phyloP scores from a whole-genome alignment of 2,329 filamentous ascomycete species.

The Pseudocercospora cruenta region DNA sequence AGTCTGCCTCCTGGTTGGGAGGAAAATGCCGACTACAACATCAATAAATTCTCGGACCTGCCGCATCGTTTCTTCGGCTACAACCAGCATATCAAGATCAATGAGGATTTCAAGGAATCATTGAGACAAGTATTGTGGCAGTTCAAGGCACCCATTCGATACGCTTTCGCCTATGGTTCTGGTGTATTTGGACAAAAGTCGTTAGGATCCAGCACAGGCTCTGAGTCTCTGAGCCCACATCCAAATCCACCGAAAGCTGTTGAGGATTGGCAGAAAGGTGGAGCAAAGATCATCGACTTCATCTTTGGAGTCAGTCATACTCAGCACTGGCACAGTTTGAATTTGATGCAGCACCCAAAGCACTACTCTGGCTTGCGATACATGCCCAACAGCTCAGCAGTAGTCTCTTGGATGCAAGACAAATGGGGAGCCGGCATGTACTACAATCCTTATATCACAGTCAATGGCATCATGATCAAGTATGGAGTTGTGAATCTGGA shows the following conservation, averaged over 20 bases:
- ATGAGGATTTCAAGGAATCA: conserved; percentile 91
- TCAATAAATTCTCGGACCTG: conserved; percentile 74
- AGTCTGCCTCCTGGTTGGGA: conserved; percentile 68
- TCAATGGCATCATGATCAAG: conserved; percentile 95
- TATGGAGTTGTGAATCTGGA: conserved; percentile 96
- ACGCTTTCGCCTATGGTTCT: conserved; percentile 96
- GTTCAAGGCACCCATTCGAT: conserved; percentile 90
- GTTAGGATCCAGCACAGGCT: conserved; percentile 46
- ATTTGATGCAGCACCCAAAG: conserved; percentile 82
- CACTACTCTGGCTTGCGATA: conserved; percentile 89
- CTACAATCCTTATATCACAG: conserved; percentile 92
- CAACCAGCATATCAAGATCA: conserved; percentile 95
- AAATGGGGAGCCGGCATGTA: conserved; percentile 91
- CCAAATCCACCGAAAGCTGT: conserved; percentile 81
- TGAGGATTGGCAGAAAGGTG: conserved; percentile 80
- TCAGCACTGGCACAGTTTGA: conserved; percentile 96
- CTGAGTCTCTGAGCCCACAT: conserved; percentile 67
- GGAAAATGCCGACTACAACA: conserved; percentile 70
- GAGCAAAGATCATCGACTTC: conserved; percentile 97
- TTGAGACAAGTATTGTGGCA: conserved; percentile 85
- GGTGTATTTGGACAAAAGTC: conserved; percentile 85
- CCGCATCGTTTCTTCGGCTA: conserved; percentile 83
- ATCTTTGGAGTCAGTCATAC: conserved; percentile 94
- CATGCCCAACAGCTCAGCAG: conserved; percentile 71
- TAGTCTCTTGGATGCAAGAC: conserved; percentile 85